Conservation (phyloP, 163 green algal species). For the Prototheca cutis region DNA sequence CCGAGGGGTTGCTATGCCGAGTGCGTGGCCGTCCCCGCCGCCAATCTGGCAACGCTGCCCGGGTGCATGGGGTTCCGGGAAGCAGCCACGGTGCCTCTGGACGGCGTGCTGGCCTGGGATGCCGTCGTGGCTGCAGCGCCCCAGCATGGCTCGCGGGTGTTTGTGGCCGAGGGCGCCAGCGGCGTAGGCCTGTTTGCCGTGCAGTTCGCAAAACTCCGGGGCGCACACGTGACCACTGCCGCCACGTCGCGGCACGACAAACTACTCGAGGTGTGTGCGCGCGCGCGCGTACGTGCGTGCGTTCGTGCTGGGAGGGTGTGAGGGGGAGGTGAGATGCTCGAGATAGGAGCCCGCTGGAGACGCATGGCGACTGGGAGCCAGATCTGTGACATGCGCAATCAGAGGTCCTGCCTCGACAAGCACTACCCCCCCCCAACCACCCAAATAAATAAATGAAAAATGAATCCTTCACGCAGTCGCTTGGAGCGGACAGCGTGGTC, state of each 20-base stretch:
- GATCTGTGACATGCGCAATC: too few species aligned
- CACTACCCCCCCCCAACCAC: too few species aligned
- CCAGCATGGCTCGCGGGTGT: slow-evolving; percentile 36
- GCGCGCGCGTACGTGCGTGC: too few species aligned
- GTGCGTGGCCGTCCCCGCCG: not conserved
- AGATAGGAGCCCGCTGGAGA: too few species aligned
- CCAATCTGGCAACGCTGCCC: not conserved
- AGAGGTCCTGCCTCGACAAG: too few species aligned
- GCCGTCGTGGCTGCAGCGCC: slow-evolving; percentile 35
- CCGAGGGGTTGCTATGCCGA: not conserved
- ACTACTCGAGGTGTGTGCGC: slow-evolving; percentile 18
- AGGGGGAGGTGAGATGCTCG: too few species aligned
- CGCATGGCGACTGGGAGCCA: not conserved
- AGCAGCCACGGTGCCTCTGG: slow-evolving; percentile 24
- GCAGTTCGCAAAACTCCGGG: slow-evolving; percentile 48
- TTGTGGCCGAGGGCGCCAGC: slow-evolving; percentile 39
- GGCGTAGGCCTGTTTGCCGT: slow-evolving; percentile 45
- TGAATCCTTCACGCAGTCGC: not conserved
- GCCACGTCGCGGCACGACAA: slow-evolving; percentile 33
- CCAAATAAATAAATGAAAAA: too few species aligned
- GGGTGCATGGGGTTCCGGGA: not conserved
- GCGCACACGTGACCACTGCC: slow-evolving; percentile 33
- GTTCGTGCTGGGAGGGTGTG: too few species aligned
- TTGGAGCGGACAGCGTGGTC: slow-evolving; percentile 29
- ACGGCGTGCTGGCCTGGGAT: slow-evolving; percentile 44